Evolutionary conservation across 2,329 filamentous ascomycete genomes (phyloP).

Genomic region (Verticillium zaregamsianum): DNA sequence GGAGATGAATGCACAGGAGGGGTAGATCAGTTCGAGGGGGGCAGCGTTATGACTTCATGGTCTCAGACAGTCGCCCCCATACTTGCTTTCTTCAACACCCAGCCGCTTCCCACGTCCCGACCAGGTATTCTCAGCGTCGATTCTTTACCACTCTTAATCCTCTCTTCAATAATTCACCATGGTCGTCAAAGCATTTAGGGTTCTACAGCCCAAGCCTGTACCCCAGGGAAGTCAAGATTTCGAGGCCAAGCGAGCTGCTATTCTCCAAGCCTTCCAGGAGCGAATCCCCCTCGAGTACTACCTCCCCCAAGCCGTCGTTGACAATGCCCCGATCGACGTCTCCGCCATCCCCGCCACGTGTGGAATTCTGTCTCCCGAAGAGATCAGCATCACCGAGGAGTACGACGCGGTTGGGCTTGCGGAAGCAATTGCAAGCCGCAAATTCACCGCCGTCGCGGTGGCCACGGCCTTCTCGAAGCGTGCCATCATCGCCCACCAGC

Average conservation of each 20-base stretch:
- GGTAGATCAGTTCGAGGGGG: too few species aligned
- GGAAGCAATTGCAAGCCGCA: slow-evolving; percentile 27
- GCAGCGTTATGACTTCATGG: not conserved
- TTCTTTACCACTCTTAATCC: not conserved
- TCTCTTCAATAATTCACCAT: not conserved
- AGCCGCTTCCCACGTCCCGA: too few species aligned
- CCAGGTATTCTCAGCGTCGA: not conserved
- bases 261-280: slow-evolving; percentile 24
- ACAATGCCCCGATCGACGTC: slow-evolving; percentile 23
- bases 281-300: slow-evolving; percentile 24
- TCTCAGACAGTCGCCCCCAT: not conserved
- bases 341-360: slow-evolving; percentile 28
- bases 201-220: not conserved
- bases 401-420: slow-evolving; percentile 38
- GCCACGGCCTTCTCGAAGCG: slow-evolving; percentile 24
- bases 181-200: not conserved
- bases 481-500: slow-evolving; percentile 21
- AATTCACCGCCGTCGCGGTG: slow-evolving; percentile 33
- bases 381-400: slow-evolving; percentile 43
- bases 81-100: not conserved
- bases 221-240: slow-evolving; percentile 17
- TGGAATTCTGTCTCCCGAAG: slow-evolving; percentile 37
- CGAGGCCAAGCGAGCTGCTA: slow-evolving; percentile 15
- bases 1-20: too few species aligned
- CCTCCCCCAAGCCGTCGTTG: slow-evolving; percentile 21